phyloP scores from a whole-genome alignment of 495 filamentous ascomycete genomes.

The Penicillium odoratum region DNA sequence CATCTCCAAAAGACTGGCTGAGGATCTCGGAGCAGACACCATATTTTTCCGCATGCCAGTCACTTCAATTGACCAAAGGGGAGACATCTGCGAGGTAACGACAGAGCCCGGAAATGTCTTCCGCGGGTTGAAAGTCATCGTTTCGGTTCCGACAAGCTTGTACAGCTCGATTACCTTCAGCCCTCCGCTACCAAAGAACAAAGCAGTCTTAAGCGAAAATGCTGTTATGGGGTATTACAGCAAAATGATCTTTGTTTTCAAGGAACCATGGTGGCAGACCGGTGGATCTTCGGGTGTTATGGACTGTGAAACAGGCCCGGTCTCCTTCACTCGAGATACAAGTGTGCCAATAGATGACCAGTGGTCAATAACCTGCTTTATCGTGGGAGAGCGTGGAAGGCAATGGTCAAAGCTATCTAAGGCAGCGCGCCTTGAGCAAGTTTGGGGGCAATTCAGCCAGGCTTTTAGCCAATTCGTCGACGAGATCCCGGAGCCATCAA shows the following conservation, averaged over 20 bases:
- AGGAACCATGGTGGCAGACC: conserved; percentile 43
- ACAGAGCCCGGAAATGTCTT: conserved; percentile 9
- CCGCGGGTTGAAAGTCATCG: conserved; percentile 34
- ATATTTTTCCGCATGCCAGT: conserved; percentile 16
- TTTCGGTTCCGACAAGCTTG: conserved; percentile 35
- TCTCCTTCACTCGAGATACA: conserved; percentile 42
- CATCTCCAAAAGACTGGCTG: conserved; percentile 28
- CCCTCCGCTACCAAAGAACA: conserved; percentile 25
- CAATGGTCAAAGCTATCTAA: conserved; percentile 28
- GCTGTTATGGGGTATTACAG: conserved; percentile 35
- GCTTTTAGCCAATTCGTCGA: conserved; percentile 13
- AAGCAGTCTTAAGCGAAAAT: conserved; percentile 13
- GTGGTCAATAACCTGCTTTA: conserved; percentile 43
- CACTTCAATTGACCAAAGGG: conserved; percentile 21
- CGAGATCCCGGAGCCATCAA: conserved; percentile 8
- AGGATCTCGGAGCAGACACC: conserved; percentile 5
- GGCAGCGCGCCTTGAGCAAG: conserved; percentile 13
- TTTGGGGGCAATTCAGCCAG: conserved; percentile 14
- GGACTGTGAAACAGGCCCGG: conserved; percentile 35
- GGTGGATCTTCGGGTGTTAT: conserved; percentile 36
- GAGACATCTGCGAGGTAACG: conserved; percentile 7
- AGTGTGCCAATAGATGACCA: conserved; percentile 30
- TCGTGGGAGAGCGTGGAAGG: conserved; percentile 32
- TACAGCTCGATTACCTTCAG: conserved; percentile 37
- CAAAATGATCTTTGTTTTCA: conserved; percentile 39